Percentiles rank a stretch among this genome's conserved stretches.
Evolutionary conservation across 305 asterid genomes (phyloP).

Genomic region (Solanum hybrid): DNA sequence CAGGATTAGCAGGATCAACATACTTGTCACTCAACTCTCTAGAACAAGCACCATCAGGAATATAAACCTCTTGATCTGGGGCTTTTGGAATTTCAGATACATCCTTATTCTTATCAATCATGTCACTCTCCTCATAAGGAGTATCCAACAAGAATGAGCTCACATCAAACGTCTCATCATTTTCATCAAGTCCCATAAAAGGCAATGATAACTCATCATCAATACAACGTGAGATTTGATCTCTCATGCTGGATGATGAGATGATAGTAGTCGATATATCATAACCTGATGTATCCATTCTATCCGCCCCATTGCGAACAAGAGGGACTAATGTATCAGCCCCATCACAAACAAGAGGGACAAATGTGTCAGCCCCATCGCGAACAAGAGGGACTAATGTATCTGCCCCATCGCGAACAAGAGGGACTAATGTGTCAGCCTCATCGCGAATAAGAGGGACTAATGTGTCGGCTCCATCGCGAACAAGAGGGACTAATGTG

Average conservation of each 20-base stretch:
- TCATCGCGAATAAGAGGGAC: neutral
- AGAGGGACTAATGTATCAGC: neutral
- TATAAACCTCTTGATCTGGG: constrained; percentile 10
- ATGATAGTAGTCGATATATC: neutral
- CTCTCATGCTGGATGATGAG: constrained; percentile 17
- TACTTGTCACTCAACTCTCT: neutral
- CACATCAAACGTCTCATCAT: neutral
- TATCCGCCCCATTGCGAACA: neutral
- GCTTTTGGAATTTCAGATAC: constrained; percentile 7
- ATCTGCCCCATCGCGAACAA: neutral
- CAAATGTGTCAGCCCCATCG: neutral
- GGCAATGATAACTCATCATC: neutral
- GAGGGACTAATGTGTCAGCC: neutral
- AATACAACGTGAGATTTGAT: neutral
- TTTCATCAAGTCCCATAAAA: constrained; percentile 15
- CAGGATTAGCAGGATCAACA: constrained; percentile 18
- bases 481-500: constrained; percentile 1
- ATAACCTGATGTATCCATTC: constrained; percentile 7
- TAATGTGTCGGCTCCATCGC: neutral
- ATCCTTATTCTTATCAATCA: constrained; percentile 11
- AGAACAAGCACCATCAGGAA: constrained; percentile 2
- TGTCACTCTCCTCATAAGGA: constrained; percentile 21
- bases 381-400: constrained; percentile 2
- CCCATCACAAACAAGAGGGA: neutral
- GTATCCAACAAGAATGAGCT: constrained; percentile 44